Base-by-base conservation (phyloP, 495 filamentous ascomycete genomes). In the Cryomyces minteri region DNA sequence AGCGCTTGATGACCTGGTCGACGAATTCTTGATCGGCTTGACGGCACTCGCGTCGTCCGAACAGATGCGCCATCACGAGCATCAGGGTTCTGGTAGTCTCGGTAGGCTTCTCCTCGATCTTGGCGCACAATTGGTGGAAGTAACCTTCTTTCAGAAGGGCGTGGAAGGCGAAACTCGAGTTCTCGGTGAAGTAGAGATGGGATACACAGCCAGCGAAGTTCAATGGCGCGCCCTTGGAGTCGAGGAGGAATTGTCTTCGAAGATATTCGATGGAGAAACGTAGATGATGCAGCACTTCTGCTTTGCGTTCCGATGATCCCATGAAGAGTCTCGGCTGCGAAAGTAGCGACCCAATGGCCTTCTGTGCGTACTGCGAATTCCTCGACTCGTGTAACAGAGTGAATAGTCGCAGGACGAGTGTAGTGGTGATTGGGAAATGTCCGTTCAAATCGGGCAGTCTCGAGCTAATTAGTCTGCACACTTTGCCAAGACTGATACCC, bases 181-280 rank as follows among this genome's bases (percentile, higher is more conserved):
- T 79, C 50, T 84, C 82, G 0, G 77, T 78, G 50, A 74, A 84
- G 58, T 81, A 84, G 0, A 88, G 64, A 59, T 85, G 81, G 5
- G 70, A 69, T 4, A 83, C 67, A 29, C 69, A 60, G 1, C 73
- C 71, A 0, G 81, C 72, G 51, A 86, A 84, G 51, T 85, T 82
- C 12, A 82, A 58, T 0, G 82, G 80, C 10, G 56, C 65, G 25
- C 82, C 82, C 7, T 54, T 52, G 7, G 63, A 47, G 18, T 68
- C 72, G 25, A 88, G 64, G 1, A 88, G 69, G 31, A 69, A 56
- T 49, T 84, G 76, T 9, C 80, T 64, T 31, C 80, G 70, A 5
- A 86, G 70, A 51, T 85, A 87, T 47, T 88, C 82, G 39, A 88
- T 81, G 0, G 82, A 84, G 49, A 86, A 87, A 8, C 82, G 67